A percentile compares a stretch with the other conserved stretches of the same genome.
Evolutionary conservation across 495 filamentous ascomycete genomes (phyloP).

Genomic region (Aspergillus nanangensis): DNA sequence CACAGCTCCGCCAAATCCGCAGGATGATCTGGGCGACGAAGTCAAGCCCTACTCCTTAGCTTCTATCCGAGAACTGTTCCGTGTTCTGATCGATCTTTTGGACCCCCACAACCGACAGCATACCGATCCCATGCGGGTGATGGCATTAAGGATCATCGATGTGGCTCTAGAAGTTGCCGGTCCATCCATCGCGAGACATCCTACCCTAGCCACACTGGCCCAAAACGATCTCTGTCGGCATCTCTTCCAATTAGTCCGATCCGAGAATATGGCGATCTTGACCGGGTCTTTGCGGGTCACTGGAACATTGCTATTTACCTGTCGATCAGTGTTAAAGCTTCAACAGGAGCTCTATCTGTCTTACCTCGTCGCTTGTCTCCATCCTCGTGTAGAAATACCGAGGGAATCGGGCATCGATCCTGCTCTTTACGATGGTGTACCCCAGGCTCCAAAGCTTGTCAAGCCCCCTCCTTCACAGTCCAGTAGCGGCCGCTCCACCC

Average conservation of each 20-base stretch:
- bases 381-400: slow-evolving; percentile 89
- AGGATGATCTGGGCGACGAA: slow-evolving; percentile 38
- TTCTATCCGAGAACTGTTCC: slow-evolving; percentile 89
- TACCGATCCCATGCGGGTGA: slow-evolving; percentile 91
- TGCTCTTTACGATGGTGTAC: slow-evolving; percentile 87
- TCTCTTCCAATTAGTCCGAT: slow-evolving; percentile 94
- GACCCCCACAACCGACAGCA: slow-evolving; percentile 90
- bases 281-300: slow-evolving; percentile 89
- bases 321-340: slow-evolving; percentile 86
- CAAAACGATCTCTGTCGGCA: slow-evolving; percentile 93
- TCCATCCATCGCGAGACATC: slow-evolving; percentile 91
- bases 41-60: slow-evolving; percentile 88
- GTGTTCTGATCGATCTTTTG: slow-evolving; percentile 90
- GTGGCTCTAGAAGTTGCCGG: slow-evolving; percentile 96
- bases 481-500: slow-evolving; percentile 81
- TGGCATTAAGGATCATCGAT: slow-evolving; percentile 96
- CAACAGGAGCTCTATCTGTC: slow-evolving; percentile 97
- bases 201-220: slow-evolving; percentile 79
- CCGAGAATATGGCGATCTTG: slow-evolving; percentile 89
- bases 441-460: slow-evolving; percentile 79
- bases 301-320: slow-evolving; percentile 85
- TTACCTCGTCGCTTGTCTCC: slow-evolving; percentile 89
- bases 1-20: slow-evolving; percentile 36
- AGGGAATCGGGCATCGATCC: slow-evolving; percentile 87
- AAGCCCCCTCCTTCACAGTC: slow-evolving; percentile 76